These are phyloP conservation scores for Phytophthora meadii DNA, from an alignment of 352 stramenopile genomes.

Conservation along the genomic window DNA sequence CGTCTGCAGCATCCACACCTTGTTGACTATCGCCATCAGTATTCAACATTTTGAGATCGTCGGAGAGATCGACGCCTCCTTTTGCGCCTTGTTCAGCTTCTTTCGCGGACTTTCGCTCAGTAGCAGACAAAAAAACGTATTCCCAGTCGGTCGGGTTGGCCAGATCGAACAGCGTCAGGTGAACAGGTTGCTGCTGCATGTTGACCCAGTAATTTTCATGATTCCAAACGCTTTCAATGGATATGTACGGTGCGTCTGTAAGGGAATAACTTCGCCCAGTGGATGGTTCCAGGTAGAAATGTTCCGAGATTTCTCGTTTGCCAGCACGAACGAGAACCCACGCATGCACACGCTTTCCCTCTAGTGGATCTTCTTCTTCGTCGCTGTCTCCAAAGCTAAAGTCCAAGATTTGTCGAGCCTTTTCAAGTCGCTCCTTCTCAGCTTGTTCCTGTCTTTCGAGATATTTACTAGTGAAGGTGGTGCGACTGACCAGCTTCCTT, in stretches of 20 bases:
- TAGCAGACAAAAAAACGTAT: slow-evolving; percentile 89
- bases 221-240: slow-evolving; percentile 93
- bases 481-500: slow-evolving; percentile 59
- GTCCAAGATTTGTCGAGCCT: slow-evolving; percentile 49
- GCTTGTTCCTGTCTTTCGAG: slow-evolving; percentile 57
- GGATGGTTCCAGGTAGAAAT: slow-evolving; percentile 94
- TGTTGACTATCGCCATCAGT: slow-evolving; percentile 65
- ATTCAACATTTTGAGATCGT: slow-evolving; percentile 66
- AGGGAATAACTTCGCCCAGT: slow-evolving; percentile 90
- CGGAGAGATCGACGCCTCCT: slow-evolving; percentile 53
- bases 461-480: slow-evolving; percentile 78
- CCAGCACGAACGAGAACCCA: slow-evolving; percentile 94
- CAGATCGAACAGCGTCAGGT: slow-evolving; percentile 85
- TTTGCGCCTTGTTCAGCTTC: slow-evolving; percentile 58
- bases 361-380: slow-evolving; percentile 75
- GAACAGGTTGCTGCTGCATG: slow-evolving; percentile 85
- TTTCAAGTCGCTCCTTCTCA: slow-evolving; percentile 49
- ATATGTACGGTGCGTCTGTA: slow-evolving; percentile 81
- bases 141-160: slow-evolving; percentile 90
- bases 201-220: slow-evolving; percentile 97
- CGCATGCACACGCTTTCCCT: slow-evolving; percentile 82
- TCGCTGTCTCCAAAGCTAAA: slow-evolving; percentile 67
- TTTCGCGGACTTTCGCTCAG: slow-evolving; percentile 68
- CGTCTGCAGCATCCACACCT: slow-evolving; percentile 50
- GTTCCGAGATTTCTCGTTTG: slow-evolving; percentile 86